These are phyloP conservation scores for Exsudoporus frostii DNA, from an alignment of 768 basidiomycete genomes.

Conservation along the genomic window DNA sequence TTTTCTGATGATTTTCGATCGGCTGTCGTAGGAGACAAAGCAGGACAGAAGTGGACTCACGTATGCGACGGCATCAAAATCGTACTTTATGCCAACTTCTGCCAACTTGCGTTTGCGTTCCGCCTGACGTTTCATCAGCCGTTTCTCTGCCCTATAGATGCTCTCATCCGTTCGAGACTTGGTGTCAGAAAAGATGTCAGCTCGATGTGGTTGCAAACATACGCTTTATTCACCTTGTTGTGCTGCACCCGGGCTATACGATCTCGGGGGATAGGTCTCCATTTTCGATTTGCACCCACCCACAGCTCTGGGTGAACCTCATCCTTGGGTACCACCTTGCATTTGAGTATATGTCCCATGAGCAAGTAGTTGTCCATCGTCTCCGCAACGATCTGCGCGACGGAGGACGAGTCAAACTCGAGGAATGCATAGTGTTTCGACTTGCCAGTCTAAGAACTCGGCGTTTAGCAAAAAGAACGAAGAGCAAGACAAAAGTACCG, in stretches of 20 bases:
- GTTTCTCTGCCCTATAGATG: slow-evolving; percentile 57
- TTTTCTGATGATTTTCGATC: slow-evolving; percentile 28
- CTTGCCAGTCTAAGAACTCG: slow-evolving; percentile 67
- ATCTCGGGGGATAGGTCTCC: slow-evolving; percentile 70
- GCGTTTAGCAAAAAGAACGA: background rate
- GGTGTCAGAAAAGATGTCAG: slow-evolving; percentile 6
- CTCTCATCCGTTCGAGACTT: slow-evolving; percentile 75
- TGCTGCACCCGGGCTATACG: slow-evolving; percentile 70
- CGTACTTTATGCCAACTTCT: slow-evolving; percentile 82
- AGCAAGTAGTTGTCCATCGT: slow-evolving; percentile 99
- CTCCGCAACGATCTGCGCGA: slow-evolving; percentile 93
- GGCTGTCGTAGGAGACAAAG: background rate
- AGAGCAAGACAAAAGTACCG: background rate
- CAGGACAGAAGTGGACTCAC: slow-evolving; percentile 44
- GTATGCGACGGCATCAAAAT: slow-evolving; percentile 78
- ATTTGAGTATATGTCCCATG: slow-evolving; percentile 89
- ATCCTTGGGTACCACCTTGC: slow-evolving; percentile 86
- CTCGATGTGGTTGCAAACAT: background rate
- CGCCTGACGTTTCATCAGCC: slow-evolving; percentile 74
- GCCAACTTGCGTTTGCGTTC: slow-evolving; percentile 75
- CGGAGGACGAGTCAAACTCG: slow-evolving; percentile 85
- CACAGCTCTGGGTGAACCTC: slow-evolving; percentile 91
- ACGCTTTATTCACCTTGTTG: slow-evolving; percentile 61
- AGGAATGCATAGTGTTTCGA: slow-evolving; percentile 98
- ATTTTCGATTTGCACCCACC: slow-evolving; percentile 96